Evolutionary conservation across 83 land plant species (phyloP).

Genomic region (Picea mariana): DNA sequence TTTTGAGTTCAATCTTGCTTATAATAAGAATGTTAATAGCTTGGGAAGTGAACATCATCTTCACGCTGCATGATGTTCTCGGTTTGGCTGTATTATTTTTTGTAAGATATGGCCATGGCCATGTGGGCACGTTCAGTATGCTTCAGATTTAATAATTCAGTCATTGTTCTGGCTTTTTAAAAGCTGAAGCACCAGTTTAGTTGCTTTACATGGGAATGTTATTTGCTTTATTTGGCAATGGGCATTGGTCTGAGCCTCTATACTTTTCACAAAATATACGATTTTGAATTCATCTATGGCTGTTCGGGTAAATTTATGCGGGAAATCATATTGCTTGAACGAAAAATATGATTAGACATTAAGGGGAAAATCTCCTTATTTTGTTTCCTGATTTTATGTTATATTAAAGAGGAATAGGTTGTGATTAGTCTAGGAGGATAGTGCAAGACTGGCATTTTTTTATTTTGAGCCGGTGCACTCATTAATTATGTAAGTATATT

Average conservation of each 20-base stretch:
- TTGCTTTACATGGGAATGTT: conserved; percentile 9
- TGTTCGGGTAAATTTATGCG: neutral
- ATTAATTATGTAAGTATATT: too few relatives aligned
- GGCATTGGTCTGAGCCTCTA: conserved; percentile 1
- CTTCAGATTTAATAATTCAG: conserved; percentile 7
- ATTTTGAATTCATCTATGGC: neutral
- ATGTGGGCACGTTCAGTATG: conserved; percentile 2
- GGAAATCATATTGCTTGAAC: neutral
- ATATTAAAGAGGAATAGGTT: neutral
- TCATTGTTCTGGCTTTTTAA: conserved; percentile 4
- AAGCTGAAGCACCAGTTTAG: neutral
- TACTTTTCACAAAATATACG: neutral
- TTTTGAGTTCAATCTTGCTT: conserved; percentile 8
- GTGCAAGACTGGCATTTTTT: neutral
- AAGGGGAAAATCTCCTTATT: neutral
- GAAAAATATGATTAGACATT: neutral
- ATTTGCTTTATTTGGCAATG: neutral
- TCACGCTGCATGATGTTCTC: conserved; percentile 12
- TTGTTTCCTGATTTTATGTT: neutral
- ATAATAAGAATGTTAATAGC: conserved; percentile 13
- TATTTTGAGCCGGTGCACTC: neutral
- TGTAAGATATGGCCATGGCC: conserved; percentile 19
- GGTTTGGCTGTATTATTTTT: conserved; percentile 18
- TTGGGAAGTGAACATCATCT: conserved; percentile 12
- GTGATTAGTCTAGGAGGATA: neutral